phyloP scores from a whole-genome alignment of 2,329 filamentous ascomycete genomes.

The Pezizomycotina sp. region DNA sequence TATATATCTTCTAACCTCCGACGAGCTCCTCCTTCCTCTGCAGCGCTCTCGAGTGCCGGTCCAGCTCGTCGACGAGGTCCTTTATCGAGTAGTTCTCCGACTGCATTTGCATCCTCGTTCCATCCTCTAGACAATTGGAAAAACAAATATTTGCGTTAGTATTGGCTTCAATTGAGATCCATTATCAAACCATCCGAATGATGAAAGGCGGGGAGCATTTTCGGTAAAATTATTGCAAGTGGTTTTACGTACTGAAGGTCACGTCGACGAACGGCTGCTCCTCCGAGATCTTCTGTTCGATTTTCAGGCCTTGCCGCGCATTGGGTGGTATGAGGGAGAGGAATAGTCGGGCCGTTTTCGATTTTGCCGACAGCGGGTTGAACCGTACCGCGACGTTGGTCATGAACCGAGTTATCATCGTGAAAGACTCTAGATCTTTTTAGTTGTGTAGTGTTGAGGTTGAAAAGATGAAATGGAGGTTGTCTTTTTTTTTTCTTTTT shows the following conservation, averaged over 20 bases:
- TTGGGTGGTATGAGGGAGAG: conserved; percentile 68
- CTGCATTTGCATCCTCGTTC: conserved; percentile 73
- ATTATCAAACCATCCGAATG: not conserved
- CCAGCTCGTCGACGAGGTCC: conserved; percentile 72
- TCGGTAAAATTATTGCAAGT: no score
- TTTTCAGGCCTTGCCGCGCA: conserved; percentile 57
- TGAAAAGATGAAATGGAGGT: no score
- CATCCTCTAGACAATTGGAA: conserved; percentile 50
- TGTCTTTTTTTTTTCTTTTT: no score
- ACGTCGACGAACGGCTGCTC: conserved; percentile 54
- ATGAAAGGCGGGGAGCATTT: not conserved
- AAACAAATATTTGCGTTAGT: conserved; percentile 20
- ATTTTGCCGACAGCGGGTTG: conserved; percentile 71
- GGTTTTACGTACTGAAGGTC: conserved; percentile 73
- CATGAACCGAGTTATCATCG: conserved; percentile 72
- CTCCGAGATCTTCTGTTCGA: conserved; percentile 58
- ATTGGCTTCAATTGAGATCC: not conserved
- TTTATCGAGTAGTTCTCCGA: conserved; percentile 68
- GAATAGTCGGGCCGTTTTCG: conserved; percentile 74
- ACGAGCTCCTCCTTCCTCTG: conserved; percentile 67
- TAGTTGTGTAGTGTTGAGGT: no score
- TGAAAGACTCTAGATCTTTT: no score
- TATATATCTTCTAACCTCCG: conserved; percentile 25
- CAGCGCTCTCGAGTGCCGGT: conserved; percentile 69
- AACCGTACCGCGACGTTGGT: conserved; percentile 73